Percentiles rank a stretch among this genome's conserved stretches.
Evolutionary conservation across 148 eudicot species (phyloP).

Genomic region (Cornus kousa): DNA sequence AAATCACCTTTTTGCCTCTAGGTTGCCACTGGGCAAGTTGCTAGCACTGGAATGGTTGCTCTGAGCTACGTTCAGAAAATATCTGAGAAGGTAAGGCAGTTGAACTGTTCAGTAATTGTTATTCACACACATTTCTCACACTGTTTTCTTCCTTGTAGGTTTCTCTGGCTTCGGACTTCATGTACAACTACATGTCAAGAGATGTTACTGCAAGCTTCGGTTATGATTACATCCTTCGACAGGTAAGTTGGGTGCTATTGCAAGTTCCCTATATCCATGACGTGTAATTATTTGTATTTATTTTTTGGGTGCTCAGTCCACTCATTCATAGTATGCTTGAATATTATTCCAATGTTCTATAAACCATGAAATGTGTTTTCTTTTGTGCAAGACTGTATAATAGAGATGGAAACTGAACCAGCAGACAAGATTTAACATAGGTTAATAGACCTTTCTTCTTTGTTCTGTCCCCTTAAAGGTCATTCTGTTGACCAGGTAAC

Average conservation of each 20-base stretch:
- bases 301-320: neutral
- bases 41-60: slow-evolving; percentile 88
- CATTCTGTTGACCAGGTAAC: neutral
- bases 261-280: neutral
- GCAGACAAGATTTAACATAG: neutral
- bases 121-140: neutral
- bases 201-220: slow-evolving; percentile 88
- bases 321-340: neutral
- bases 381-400: neutral
- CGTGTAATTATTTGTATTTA: neutral
- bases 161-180: slow-evolving; percentile 84
- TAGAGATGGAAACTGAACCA: neutral
- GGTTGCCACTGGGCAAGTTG: slow-evolving; percentile 92
- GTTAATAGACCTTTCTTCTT: neutral
- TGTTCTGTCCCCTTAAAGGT: neutral
- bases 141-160: slow-evolving; percentile 32
- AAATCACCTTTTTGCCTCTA: slow-evolving; percentile 17
- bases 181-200: slow-evolving; percentile 81
- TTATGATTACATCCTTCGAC: slow-evolving; percentile 47
- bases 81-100: slow-evolving; percentile 68
- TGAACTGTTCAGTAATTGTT: slow-evolving; percentile 11
- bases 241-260: slow-evolving; percentile 3
- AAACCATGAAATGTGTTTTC: neutral
- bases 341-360: neutral
- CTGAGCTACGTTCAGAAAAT: slow-evolving; percentile 89